These are phyloP conservation scores for Hevea brasiliensis DNA, from an alignment of 345 rosid genomes.

Conservation along the genomic window DNA sequence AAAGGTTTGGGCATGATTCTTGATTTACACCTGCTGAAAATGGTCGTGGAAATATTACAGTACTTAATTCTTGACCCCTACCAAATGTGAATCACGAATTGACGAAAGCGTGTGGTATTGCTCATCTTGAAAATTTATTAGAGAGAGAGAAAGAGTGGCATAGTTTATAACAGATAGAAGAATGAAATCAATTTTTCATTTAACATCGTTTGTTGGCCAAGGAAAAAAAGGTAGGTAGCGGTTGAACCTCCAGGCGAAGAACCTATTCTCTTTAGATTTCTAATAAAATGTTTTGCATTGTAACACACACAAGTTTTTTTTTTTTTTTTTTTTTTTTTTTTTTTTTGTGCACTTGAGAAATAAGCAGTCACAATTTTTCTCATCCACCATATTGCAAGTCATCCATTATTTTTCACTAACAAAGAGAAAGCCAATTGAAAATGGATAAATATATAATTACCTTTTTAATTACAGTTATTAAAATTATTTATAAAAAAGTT, in stretches of 20 bases:
- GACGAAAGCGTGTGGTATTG: slow-evolving; percentile 13
- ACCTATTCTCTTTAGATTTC: slow-evolving; percentile 13
- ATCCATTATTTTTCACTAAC: too few species aligned
- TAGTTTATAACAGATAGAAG: slow-evolving; percentile 15
- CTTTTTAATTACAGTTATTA: too few species aligned
- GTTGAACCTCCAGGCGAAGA: slow-evolving; percentile 60
- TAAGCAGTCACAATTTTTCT: too few species aligned
- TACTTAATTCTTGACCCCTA: slow-evolving; percentile 4
- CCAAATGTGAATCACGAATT: neutral
- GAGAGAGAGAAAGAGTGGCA: neutral
- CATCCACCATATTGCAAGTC: too few species aligned
- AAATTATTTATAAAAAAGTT: too few species aligned
- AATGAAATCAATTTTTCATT: slow-evolving; percentile 49
- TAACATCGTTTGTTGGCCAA: slow-evolving; percentile 48
- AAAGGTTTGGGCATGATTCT: neutral
- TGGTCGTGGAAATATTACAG: neutral
- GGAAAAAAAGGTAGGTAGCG: slow-evolving; percentile 60
- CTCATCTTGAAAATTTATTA: neutral
- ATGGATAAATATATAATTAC: too few species aligned
- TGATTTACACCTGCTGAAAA: slow-evolving; percentile 3
- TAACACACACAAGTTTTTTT: too few species aligned
- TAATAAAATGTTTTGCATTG: too few species aligned
- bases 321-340: too few species aligned
- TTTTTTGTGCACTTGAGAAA: too few species aligned
- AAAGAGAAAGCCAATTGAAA: too few species aligned